phyloP scores from a whole-genome alignment of 83 land plant genomes.

The Picea abies region DNA sequence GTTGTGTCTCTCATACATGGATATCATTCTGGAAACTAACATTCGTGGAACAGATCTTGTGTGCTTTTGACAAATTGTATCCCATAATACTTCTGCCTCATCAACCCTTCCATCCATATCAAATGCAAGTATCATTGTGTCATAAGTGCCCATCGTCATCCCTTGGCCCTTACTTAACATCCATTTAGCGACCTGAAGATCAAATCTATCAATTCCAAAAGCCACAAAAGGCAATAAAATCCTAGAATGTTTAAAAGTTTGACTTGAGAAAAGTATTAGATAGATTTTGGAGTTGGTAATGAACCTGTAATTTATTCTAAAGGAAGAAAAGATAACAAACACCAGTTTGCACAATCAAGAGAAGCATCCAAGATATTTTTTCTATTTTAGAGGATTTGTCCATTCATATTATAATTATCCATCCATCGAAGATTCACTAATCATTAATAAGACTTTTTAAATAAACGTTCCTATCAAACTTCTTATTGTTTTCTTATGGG shows the following conservation, averaged over 20 bases:
- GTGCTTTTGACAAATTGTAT: conserved; percentile 56
- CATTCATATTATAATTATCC: too few relatives aligned
- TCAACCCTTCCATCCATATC: conserved; percentile 82
- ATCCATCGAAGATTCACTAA: not conserved
- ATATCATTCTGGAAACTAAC: conserved; percentile 72
- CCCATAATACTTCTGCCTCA: conserved; percentile 86
- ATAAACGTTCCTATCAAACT: not conserved
- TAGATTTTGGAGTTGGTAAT: not conserved
- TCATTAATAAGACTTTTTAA: not conserved
- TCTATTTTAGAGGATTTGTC: not conserved
- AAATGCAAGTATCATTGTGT: conserved; percentile 75
- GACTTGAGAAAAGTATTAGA: not conserved
- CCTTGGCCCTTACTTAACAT: conserved; percentile 97
- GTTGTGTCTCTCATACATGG: conserved; percentile 72
- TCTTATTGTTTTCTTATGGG: not conserved
- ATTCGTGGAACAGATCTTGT: conserved; percentile 68
- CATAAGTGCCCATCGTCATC: conserved; percentile 84
- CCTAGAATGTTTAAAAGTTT: not conserved
- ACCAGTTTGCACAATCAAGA: not conserved
- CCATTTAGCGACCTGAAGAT: conserved; percentile 84
- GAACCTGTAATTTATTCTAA: not conserved
- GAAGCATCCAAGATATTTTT: not conserved
- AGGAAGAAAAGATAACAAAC: not conserved
- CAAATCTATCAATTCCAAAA: conserved; percentile 10
- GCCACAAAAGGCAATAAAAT: not conserved